Conservation (phyloP, 2,329 filamentous ascomycete genomes). For the Alternaria angustiovoidea region DNA sequence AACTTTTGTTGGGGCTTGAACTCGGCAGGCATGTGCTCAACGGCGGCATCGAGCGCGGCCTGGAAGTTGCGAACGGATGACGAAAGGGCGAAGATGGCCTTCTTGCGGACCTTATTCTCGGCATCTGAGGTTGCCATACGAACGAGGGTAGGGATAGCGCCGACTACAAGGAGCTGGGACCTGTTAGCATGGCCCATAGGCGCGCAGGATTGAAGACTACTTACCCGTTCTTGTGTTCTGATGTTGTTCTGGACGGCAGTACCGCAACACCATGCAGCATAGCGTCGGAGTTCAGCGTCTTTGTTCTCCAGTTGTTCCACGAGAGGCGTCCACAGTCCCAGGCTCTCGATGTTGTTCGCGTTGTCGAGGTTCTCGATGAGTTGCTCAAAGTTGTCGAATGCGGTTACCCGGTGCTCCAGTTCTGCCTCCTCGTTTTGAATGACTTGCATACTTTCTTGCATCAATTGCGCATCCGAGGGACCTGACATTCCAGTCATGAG, state of each 20-base stretch:
- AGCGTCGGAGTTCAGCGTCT: conserved; percentile 76
- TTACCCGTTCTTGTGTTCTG: conserved; percentile 77
- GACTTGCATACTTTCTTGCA: conserved; percentile 83
- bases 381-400: conserved; percentile 42
- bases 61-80: conserved; percentile 89
- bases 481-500: conserved; percentile 18
- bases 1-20: conserved; percentile 66
- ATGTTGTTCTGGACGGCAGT: conserved; percentile 97
- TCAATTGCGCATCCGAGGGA: conserved; percentile 83
- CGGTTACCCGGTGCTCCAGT: conserved; percentile 25
- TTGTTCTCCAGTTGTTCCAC: conserved; percentile 72
- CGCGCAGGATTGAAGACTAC: conserved; percentile 21
- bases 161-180: conserved; percentile 62
- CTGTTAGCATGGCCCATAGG: conserved; percentile 21
- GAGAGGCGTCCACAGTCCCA: conserved; percentile 84
- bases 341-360: conserved; percentile 86
- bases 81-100: conserved; percentile 89
- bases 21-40: conserved; percentile 72
- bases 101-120: conserved; percentile 74
- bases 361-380: conserved; percentile 72
- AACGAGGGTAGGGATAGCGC: conserved; percentile 75
- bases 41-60: conserved; percentile 69
- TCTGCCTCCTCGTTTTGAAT: conserved; percentile 63
- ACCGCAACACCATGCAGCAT: conserved; percentile 93
- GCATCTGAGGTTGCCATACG: conserved; percentile 68